These are phyloP conservation scores for Lasiodiplodia hormozganensis DNA, from an alignment of 2,329 filamentous ascomycete genomes.

Conservation along the genomic window DNA sequence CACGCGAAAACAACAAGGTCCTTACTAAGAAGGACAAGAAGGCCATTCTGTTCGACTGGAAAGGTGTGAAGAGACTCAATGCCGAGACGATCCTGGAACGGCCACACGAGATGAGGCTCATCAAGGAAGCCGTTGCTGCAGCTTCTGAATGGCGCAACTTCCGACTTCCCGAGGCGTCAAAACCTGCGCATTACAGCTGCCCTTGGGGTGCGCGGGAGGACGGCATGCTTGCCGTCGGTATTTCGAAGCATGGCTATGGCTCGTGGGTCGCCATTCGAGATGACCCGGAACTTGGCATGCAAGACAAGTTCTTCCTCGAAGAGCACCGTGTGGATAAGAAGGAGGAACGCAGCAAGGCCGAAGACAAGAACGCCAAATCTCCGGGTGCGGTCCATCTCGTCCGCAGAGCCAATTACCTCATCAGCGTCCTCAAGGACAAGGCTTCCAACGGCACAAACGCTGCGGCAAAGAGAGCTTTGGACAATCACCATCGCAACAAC, in stretches of 20 bases:
- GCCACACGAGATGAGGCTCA: slow-evolving; percentile 83
- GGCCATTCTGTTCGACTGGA: slow-evolving; percentile 93
- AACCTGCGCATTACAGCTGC: slow-evolving; percentile 89
- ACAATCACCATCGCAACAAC: slow-evolving; percentile 94
- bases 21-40: slow-evolving; percentile 98
- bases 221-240: slow-evolving; percentile 94
- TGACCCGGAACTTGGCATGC: slow-evolving; percentile 82
- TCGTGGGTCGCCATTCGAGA: slow-evolving; percentile 95
- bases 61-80: slow-evolving; percentile 92
- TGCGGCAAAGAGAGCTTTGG: slow-evolving; percentile 77
- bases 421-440: slow-evolving; percentile 93
- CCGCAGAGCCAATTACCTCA: slow-evolving; percentile 89
- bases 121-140: slow-evolving; percentile 74
- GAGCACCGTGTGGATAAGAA: slow-evolving; percentile 99
- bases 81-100: slow-evolving; percentile 94
- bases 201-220: slow-evolving; percentile 93
- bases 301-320: slow-evolving; percentile 93
- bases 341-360: slow-evolving; percentile 81
- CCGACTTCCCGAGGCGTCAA: slow-evolving; percentile 88
- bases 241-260: slow-evolving; percentile 91
- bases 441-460: slow-evolving; percentile 68
- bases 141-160: slow-evolving; percentile 77
- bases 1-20: slow-evolving; percentile 76
- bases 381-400: slow-evolving; percentile 98
- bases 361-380: slow-evolving; percentile 77